Evolutionary conservation across 2,329 filamentous ascomycete genomes (phyloP).

Genomic region (Fusarium stilboides): DNA sequence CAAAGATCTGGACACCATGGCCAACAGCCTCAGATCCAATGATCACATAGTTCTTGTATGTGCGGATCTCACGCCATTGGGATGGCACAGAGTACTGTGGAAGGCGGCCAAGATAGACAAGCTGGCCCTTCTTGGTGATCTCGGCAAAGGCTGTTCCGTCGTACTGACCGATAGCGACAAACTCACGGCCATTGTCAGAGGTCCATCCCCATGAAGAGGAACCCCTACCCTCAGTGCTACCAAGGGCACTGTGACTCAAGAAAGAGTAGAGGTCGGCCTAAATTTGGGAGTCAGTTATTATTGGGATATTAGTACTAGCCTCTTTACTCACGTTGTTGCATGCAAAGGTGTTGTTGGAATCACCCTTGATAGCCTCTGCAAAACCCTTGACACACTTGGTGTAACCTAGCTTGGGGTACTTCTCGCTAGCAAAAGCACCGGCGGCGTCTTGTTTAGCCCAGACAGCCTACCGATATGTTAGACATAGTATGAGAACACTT

Average conservation of each 20-base stretch:
- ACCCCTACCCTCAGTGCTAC: conserved; percentile 57
- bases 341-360: conserved; percentile 63
- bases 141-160: conserved; percentile 67
- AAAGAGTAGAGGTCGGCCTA: conserved; percentile 68
- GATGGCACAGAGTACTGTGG: conserved; percentile 58
- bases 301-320: rapidly evolving
- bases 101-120: conserved; percentile 64
- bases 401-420: conserved; percentile 58
- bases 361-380: conserved; percentile 61
- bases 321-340: conserved; percentile 60
- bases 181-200: conserved; percentile 63
- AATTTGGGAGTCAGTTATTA: background rate
- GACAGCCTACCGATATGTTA: conserved; percentile 44
- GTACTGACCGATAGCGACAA: conserved; percentile 64
- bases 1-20: conserved; percentile 76
- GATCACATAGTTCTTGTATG: conserved; percentile 56
- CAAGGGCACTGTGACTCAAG: conserved; percentile 67
- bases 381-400: conserved; percentile 60
- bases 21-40: conserved; percentile 61
- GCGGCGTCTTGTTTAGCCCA: conserved; percentile 54
- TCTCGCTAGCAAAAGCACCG: conserved; percentile 54
- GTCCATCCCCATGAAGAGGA: conserved; percentile 65
- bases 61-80: conserved; percentile 61
- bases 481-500: rapidly evolving
- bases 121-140: conserved; percentile 59